Base-by-base conservation (phyloP, 371 early-diverging fungal genomes). In the Apophysomyces variabilis region DNA sequence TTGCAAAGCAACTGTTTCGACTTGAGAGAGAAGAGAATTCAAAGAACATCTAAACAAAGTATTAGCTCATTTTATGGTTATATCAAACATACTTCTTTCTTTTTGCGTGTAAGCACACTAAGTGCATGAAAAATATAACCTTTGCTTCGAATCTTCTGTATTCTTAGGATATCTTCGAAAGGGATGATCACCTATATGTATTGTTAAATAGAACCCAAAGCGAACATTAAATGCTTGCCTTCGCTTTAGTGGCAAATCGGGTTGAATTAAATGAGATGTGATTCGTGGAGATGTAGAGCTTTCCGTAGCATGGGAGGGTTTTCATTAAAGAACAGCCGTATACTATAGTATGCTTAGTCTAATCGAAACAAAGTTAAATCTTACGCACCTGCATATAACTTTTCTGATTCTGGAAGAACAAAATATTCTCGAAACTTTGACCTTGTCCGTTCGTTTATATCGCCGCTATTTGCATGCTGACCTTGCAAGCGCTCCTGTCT, bases 201-300 rank as follows among this genome's bases (percentile, higher is more conserved):
- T 36, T 5, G n/a, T 47, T 12, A 50, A 38, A 38, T 44, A 5
- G 1, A 21, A 4, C 11, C n/a, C 12, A 12, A 37, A 38, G 39
- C 6, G 35, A 59, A 59, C 12, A 16, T 57, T 8, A 11, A n/a
- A 54, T 35, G 11, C 57, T 76, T 60, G 86, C 86, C 70, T 87
- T 88, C 8, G 86, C 80, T 46, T 84, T 75, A 3, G 83, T 80
- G 1, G 87, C 89, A 62, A 88, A 80, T 1, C 85, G 74, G 64
- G 83, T 85, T 6, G 91, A 89, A 61, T 86, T 87, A 69, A 86
- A 93, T 56, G 87, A 90, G 6, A 93, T 66, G 67, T 87, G 85
- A 65, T 87, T 76, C 26, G 77, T 74, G 0, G 93, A 89, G 18
- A 93, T 76, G 62, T 89, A 92, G 0, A 92, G 59, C 36, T 85